Conservation (phyloP, 2,329 filamentous ascomycete species). For the Knufia fluminis region DNA sequence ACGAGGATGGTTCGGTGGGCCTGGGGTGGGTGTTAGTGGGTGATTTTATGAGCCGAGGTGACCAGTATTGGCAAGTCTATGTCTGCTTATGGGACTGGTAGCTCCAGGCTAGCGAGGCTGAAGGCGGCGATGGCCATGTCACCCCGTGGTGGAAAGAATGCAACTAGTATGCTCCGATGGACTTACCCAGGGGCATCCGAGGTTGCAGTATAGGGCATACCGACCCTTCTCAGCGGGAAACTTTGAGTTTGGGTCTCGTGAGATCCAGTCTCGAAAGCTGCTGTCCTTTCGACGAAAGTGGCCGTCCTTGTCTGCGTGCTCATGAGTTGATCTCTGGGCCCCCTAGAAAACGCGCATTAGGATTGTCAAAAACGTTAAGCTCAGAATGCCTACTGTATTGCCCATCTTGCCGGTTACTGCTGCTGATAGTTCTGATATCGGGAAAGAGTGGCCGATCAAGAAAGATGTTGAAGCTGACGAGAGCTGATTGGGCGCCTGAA, state of each 20-base stretch:
- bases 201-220: constrained; percentile 54
- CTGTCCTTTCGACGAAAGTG: constrained; percentile 46
- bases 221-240: constrained; percentile 52
- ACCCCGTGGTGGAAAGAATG: not conserved
- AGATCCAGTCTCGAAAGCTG: constrained; percentile 48
- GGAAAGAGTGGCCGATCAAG: too few relatives aligned
- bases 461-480: not conserved
- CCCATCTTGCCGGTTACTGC: not conserved
- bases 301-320: constrained; percentile 38
- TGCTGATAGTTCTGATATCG: not conserved
- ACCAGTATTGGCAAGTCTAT: too few relatives aligned
- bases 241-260: constrained; percentile 39
- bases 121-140: not conserved
- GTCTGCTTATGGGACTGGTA: too few relatives aligned
- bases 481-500: constrained; percentile 1
- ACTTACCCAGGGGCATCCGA: constrained; percentile 50
- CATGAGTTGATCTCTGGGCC: constrained; percentile 20
- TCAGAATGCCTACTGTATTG: not conserved
- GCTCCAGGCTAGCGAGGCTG: too few relatives aligned
- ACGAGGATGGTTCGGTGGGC: constrained; percentile 45
- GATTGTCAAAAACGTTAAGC: not conserved
- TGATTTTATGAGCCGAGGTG: not conserved
- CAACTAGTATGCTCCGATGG: not conserved
- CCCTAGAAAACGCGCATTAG: not conserved
- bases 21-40: constrained; percentile 6